phyloP scores from a whole-genome alignment of 331 rosid genomes.

The Malus hybrid region DNA sequence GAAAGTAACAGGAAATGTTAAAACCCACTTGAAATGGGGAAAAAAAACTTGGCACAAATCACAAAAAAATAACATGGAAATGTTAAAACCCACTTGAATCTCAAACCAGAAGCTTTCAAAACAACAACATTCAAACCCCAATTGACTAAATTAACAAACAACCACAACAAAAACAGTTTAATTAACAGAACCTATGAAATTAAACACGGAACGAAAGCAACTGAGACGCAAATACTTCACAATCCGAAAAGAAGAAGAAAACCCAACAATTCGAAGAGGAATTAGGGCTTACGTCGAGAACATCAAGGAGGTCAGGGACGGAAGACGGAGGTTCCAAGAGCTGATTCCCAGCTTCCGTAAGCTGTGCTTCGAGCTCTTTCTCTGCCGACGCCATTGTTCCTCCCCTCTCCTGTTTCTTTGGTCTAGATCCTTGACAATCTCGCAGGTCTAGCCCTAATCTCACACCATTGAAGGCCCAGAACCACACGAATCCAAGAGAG shows the following conservation, averaged over 20 bases:
- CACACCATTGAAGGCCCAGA: slow-evolving; percentile 41
- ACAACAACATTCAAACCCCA: neutral
- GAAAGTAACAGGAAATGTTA: neutral
- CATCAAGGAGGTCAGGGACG: slow-evolving; percentile 60
- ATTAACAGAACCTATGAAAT: neutral
- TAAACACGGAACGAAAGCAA: neutral
- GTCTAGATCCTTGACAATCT: slow-evolving; percentile 41
- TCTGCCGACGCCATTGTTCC: slow-evolving; percentile 53
- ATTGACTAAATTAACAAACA: neutral
- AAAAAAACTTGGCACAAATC: neutral
- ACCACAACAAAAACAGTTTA: neutral
- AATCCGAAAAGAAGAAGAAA: neutral
- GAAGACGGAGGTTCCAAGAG: slow-evolving; percentile 69
- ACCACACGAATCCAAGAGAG: slow-evolving; percentile 18
- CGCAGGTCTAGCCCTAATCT: slow-evolving; percentile 18
- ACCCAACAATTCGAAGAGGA: neutral
- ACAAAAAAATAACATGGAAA: neutral
- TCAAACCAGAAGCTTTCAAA: neutral
- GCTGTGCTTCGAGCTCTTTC: slow-evolving; percentile 51
- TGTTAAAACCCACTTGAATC: neutral
- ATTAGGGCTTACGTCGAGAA: slow-evolving; percentile 51
- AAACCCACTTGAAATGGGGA: neutral
- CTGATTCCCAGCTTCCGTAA: slow-evolving; percentile 61
- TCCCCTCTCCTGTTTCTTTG: neutral
- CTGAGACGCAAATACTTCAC: neutral